Base-by-base conservation (phyloP, 2,329 filamentous ascomycete genomes). In the Sarocladiaceae sp. region DNA sequence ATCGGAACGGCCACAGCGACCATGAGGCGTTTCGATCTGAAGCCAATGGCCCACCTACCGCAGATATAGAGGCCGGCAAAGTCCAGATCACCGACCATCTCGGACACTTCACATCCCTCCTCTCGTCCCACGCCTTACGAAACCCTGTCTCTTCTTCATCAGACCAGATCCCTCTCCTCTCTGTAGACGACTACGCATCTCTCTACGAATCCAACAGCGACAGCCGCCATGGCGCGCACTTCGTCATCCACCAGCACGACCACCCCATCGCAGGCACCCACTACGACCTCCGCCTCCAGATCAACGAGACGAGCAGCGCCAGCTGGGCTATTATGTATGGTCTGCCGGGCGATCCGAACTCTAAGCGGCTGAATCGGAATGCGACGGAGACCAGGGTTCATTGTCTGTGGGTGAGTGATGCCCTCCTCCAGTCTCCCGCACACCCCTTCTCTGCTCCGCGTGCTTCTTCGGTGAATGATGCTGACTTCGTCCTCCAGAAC, bases 211-310 rank as follows among this genome's bases (percentile, higher is more conserved):
- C 44, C n/a, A 61, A 61, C 37, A 53, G 51, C 2, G 60, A 58
- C 15, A 62, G 46, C 34, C 32, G 47, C 3, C 33, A 45, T 13
- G 70, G 70, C 15, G 64, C 68, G 7, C 78, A 82, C 57, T 87
- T 86, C 55, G 76, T 87, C 43, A 72, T 87, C 29, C 82, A 87
- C 58, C 82, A 88, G 55, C 82, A 88, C 56, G 82, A 85, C 55
- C 83, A 87, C 56, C 83, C 83, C 2, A 59, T 84, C 33, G 80
- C 83, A 9, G 82, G 83, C 19, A 71, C 72, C 1, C 79, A 83
- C 56, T 85, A 87, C 64, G 83, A 87, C 58, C 67, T 87, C 16
- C 70, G 83, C 3, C 65, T 87, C 15, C 82, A 87, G 58, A 82
- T 86, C 57, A 86, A 83, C 23, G 69, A 72, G 46, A 73, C 74